Evolutionary conservation across 2,329 filamentous ascomycete genomes (phyloP).

Genomic region (Venturia asperata): DNA sequence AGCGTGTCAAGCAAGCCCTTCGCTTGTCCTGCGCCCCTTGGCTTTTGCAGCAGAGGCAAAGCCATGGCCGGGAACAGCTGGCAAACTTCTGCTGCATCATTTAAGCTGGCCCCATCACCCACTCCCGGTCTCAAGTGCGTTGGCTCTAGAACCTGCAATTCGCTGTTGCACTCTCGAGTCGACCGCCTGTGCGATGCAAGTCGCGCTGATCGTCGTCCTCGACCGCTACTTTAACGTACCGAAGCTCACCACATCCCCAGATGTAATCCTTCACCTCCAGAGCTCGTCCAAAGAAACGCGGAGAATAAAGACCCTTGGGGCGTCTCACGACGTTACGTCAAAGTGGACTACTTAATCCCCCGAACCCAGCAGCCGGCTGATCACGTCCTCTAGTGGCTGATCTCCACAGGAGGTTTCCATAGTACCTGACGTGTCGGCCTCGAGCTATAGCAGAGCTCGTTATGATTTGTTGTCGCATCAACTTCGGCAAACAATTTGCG

Average conservation of each 20-base stretch:
- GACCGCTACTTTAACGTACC: neutral
- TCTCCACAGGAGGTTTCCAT: neutral
- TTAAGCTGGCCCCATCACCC: conserved; percentile 3
- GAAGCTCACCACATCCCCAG: too few relatives aligned
- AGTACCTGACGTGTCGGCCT: conserved; percentile 2
- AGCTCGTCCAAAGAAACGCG: neutral
- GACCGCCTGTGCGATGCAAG: conserved; percentile 4
- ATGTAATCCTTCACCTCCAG: too few relatives aligned
- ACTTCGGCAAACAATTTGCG: conserved; percentile 4
- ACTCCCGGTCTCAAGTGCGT: neutral
- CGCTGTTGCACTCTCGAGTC: neutral
- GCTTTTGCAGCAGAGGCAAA: neutral
- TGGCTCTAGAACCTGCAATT: conserved; percentile 1
- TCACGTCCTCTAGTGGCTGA: conserved; percentile 9
- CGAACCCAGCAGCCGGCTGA: conserved; percentile 12
- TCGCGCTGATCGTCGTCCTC: neutral
- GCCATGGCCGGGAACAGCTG: conserved; percentile 3
- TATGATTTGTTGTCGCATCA: conserved; percentile 12
- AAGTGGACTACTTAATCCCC: neutral
- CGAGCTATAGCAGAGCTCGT: neutral
- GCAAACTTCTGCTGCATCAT: neutral
- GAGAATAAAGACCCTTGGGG: neutral
- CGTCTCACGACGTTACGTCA: neutral
- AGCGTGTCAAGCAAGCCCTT: neutral
- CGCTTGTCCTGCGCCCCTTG: neutral